phyloP scores from a whole-genome alignment of 257 asterid species.

The Solanum gracilifrons region DNA sequence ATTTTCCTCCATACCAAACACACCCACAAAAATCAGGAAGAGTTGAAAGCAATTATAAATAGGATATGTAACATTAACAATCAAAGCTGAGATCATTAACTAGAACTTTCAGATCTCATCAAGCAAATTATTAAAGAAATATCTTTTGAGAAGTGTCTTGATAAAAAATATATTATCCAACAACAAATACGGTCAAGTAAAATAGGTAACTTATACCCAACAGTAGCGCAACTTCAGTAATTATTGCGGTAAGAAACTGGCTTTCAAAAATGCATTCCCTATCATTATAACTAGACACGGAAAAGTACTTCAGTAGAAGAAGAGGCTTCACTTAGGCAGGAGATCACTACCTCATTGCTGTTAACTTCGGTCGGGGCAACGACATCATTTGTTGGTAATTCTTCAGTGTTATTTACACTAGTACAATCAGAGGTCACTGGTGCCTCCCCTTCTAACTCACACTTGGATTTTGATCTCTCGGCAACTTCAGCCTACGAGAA shows the following conservation, averaged over 20 bases:
- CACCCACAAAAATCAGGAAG: background rate
- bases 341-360: constrained; percentile 24
- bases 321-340: background rate
- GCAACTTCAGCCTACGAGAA: constrained; percentile 45
- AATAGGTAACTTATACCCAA: background rate
- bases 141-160: background rate
- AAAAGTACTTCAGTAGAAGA: background rate
- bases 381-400: constrained; percentile 14
- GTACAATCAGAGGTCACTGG: constrained; percentile 31
- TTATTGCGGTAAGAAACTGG: background rate
- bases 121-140: background rate
- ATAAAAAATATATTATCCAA: background rate
- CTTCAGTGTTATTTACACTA: constrained; percentile 21
- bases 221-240: background rate
- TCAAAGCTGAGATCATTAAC: background rate
- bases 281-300: background rate
- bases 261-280: background rate
- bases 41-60: background rate
- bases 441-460: constrained; percentile 25
- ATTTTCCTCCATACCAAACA: background rate
- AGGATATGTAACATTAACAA: background rate
- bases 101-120: background rate
- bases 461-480: constrained; percentile 37
- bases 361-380: constrained; percentile 20
- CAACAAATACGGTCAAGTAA: background rate